Base-by-base conservation (phyloP, 352 stramenopile species). In the Pythium angustatum region DNA sequence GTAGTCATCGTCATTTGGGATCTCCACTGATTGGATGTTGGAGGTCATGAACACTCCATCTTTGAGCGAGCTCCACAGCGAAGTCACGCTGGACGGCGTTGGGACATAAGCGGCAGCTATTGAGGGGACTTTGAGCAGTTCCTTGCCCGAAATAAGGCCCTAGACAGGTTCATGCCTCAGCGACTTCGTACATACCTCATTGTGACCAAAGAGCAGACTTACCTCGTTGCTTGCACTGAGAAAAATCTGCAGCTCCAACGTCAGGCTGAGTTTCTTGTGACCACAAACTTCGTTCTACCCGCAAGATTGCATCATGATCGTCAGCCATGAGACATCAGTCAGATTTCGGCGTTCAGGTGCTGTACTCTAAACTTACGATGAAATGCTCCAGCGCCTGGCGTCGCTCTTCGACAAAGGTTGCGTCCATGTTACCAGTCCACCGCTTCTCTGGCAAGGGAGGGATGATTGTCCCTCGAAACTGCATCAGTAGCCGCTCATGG, bases 341-440 rank as follows among this genome's bases (percentile, higher is more conserved):
- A n/a, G n/a, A n/a, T n/a, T n/a, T n/a, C n/a, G n/a, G n/a, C n/a
- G n/a, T n/a, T n/a, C n/a, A n/a, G n/a, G n/a, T n/a, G n/a, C n/a
- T n/a, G n/a, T n/a, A n/a, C n/a, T n/a, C 6, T 28, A 41, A 21
- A 52, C 78, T 48, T 50, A 96, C 85, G 59, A 96, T 92, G 52
- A 94, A 96, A 58, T 95, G 83, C 45, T 96, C 87, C 12, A 96
- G 71, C 0, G 84, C 87, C 76, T 94, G 85, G 19, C 86, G 83
- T 41, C 89, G 78, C 62, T 95, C 87, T 77, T 96, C 85, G 28
- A 97, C 84, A 66, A 97, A 97, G 5, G 85, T 93, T 15, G 85
- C 85, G 60, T 95, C 85, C 84, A 96, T 90, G 60, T 95, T 96
- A 26, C 88, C 88, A 30, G 84, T 91, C 86, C 86, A 94, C 50